Evolutionary conservation across 2,329 filamentous ascomycete genomes (phyloP).

Genomic region (Cladophialophora immunda): DNA sequence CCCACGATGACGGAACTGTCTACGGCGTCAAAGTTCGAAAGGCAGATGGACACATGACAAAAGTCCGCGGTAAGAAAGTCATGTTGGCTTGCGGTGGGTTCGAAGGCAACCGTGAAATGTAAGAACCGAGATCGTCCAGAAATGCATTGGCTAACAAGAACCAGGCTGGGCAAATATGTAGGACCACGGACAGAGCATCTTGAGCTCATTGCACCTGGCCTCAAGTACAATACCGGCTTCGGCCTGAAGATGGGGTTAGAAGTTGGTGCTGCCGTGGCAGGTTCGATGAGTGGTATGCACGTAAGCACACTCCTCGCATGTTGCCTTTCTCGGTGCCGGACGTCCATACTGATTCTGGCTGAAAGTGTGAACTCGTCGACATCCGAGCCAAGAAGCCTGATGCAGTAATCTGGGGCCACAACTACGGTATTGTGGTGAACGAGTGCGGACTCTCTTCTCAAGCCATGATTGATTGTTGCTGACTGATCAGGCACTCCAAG

Average conservation of each 20-base stretch:
- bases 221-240: conserved; percentile 52
- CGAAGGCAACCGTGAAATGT: conserved; percentile 54
- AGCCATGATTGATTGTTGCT: neutral
- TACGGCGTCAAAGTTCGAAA: conserved; percentile 51
- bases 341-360: neutral
- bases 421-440: conserved; percentile 57
- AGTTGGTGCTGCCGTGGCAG: conserved; percentile 51
- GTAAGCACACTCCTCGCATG: conserved; percentile 5
- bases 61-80: conserved; percentile 42
- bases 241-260: conserved; percentile 54
- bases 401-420: conserved; percentile 53
- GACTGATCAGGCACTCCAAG: conserved; percentile 44
- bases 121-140: conserved; percentile 36
- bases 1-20: conserved; percentile 47
- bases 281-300: conserved; percentile 54
- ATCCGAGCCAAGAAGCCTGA: conserved; percentile 53
- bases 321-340: neutral
- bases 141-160: neutral
- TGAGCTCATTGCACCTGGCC: conserved; percentile 52
- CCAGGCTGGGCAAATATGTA: conserved; percentile 45
- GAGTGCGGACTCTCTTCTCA: conserved; percentile 16
- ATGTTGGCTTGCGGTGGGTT: conserved; percentile 54
- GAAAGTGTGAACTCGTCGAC: conserved; percentile 51
- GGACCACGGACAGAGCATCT: conserved; percentile 51
- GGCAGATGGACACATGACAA: conserved; percentile 46